Conservation (phyloP, 75 land plant species). For the Pinus albicaulis region DNA sequence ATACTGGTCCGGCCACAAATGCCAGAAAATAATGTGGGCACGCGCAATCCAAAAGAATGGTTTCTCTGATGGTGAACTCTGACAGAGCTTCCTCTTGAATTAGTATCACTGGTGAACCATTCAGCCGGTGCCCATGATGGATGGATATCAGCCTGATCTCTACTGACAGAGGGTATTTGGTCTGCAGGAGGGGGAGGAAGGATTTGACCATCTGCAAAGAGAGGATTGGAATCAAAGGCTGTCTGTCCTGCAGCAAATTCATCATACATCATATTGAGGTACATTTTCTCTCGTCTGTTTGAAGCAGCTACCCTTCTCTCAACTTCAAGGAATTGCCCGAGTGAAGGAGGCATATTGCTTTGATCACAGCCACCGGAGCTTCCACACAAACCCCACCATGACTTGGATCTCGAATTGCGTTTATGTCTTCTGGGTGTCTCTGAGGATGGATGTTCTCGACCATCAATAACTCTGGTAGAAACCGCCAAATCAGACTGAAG, state of each 20-base stretch:
- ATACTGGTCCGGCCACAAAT: conserved; percentile 4
- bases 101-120: background rate
- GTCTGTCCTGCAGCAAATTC: conserved; percentile 10
- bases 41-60: background rate
- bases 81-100: background rate
- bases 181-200: conserved; percentile 23
- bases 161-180: background rate
- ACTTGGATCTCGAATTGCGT: conserved; percentile 20
- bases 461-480: conserved; percentile 20
- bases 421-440: conserved; percentile 9
- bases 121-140: conserved; percentile 1
- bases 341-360: conserved; percentile 22
- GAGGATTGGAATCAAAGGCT: conserved; percentile 20
- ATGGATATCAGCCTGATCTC: background rate
- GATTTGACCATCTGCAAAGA: conserved; percentile 25
- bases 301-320: conserved; percentile 34
- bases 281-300: background rate
- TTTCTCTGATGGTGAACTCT: background rate
- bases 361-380: conserved; percentile 15
- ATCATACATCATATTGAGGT: conserved; percentile 12
- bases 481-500: conserved; percentile 26
- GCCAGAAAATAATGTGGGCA: conserved; percentile 3
- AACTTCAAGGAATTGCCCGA: conserved; percentile 45
- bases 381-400: conserved; percentile 41
- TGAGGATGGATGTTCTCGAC: conserved; percentile 9